A percentile compares a stretch with the other conserved stretches of the same genome.
Conservation (phyloP, 176 grass and related monocot genomes). For the Aegilops speltoides region DNA sequence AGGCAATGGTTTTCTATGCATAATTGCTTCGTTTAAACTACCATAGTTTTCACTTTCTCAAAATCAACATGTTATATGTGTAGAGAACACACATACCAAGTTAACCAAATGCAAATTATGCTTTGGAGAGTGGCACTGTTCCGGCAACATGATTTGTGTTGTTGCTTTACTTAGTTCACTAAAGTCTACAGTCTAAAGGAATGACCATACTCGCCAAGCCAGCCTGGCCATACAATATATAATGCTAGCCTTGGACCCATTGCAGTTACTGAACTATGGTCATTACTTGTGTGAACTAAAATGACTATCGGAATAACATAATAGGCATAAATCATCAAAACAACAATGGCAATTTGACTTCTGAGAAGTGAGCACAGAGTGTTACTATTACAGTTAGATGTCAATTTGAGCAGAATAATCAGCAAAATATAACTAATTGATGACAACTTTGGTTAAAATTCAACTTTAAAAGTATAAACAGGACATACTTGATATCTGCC, state of each 20-base stretch:
- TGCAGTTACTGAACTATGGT: background rate
- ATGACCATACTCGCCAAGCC: background rate
- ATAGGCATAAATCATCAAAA: background rate
- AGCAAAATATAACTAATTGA: background rate
- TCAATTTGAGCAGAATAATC: constrained; percentile 2
- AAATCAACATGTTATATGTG: background rate
- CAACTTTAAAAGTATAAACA: background rate
- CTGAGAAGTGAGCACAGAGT: background rate
- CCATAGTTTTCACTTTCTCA: background rate
- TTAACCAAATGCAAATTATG: background rate
- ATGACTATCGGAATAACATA: background rate
- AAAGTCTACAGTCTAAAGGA: background rate
- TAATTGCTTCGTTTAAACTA: background rate
- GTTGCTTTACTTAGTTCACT: background rate
- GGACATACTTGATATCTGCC: constrained; percentile 90
- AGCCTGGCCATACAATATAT: background rate
- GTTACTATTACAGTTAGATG: background rate
- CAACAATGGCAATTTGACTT: background rate
- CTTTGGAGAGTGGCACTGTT: background rate
- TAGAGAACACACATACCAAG: background rate
- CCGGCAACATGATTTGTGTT: background rate
- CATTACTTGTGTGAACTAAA: background rate
- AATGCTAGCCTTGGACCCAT: too few relatives aligned
- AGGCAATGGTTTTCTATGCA: background rate
- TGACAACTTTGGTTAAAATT: background rate